Conservation (phyloP, 1,284 basidiomycete genomes). For the Anthracocystis walkeri region DNA sequence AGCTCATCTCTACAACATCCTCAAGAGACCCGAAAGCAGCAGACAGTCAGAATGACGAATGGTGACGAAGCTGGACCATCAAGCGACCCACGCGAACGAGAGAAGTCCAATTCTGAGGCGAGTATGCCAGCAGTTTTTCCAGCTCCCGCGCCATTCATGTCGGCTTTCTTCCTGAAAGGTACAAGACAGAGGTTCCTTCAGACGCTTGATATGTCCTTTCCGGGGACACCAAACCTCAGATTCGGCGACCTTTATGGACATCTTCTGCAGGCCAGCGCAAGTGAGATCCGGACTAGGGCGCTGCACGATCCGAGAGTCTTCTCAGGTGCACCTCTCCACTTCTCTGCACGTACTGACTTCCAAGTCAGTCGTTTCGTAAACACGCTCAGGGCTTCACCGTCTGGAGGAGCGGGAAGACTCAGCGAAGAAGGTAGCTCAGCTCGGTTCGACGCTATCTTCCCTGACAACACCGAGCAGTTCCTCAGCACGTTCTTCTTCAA, state of each 20-base stretch:
- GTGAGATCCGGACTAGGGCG: neutral
- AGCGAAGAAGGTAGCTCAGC: too few relatives aligned
- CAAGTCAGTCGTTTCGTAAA: neutral
- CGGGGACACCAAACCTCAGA: neutral
- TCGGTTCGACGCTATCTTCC: neutral
- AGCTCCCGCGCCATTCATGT: neutral
- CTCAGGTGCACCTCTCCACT: neutral
- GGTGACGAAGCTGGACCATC: neutral
- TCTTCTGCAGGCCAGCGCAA: neutral
- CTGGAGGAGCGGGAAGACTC: neutral
- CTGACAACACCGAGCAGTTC: neutral
- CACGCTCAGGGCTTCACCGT: neutral
- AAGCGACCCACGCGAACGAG: neutral
- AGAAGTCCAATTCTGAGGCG: neutral
- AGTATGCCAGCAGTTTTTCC: neutral
- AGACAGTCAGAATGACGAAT: neutral
- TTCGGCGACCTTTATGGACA: too few relatives aligned
- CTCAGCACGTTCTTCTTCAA: neutral
- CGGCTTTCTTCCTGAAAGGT: too few relatives aligned
- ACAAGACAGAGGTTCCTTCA: too few relatives aligned
- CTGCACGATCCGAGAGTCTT: neutral
- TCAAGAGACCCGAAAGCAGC: neutral
- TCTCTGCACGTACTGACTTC: neutral
- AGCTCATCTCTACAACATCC: neutral
- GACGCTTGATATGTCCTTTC: neutral